phyloP scores from a whole-genome alignment of 352 stramenopile genomes.

The Phytophthora meadii region DNA sequence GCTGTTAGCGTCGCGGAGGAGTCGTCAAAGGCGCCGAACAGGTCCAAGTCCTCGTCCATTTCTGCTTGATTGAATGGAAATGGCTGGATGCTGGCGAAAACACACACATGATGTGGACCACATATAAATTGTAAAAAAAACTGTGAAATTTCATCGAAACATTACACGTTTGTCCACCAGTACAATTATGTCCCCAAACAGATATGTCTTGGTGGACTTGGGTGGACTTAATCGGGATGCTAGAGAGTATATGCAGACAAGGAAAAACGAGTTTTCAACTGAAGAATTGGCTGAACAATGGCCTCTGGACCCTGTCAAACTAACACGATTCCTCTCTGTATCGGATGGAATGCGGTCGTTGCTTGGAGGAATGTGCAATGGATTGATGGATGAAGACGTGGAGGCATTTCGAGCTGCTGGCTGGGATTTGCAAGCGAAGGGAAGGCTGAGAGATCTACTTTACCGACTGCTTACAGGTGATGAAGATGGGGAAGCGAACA shows the following conservation, averaged over 20 bases:
- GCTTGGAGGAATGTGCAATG: neutral
- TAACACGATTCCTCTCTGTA: neutral
- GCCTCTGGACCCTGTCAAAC: neutral
- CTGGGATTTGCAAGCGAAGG: neutral
- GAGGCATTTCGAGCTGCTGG: neutral
- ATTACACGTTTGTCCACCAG: too few species aligned
- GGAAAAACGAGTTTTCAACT: neutral
- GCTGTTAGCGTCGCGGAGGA: constrained; percentile 62
- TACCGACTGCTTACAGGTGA: neutral
- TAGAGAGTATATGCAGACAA: neutral
- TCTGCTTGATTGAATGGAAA: constrained; percentile 4
- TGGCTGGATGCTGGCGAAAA: constrained; percentile 25
- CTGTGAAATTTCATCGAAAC: too few species aligned
- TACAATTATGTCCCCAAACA: neutral
- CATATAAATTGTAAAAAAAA: neutral
- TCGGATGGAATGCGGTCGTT: neutral
- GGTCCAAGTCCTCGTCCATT: constrained; percentile 90
- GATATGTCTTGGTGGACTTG: neutral
- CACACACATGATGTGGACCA: constrained; percentile 2
- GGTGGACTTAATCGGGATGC: neutral
- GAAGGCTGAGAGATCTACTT: neutral
- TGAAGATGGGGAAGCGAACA: neutral
- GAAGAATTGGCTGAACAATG: neutral
- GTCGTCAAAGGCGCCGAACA: constrained; percentile 95
- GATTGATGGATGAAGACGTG: neutral